Evolutionary conservation across 2,329 filamentous ascomycete genomes (phyloP).

Genomic region (Simplicillium aogashimaense): DNA sequence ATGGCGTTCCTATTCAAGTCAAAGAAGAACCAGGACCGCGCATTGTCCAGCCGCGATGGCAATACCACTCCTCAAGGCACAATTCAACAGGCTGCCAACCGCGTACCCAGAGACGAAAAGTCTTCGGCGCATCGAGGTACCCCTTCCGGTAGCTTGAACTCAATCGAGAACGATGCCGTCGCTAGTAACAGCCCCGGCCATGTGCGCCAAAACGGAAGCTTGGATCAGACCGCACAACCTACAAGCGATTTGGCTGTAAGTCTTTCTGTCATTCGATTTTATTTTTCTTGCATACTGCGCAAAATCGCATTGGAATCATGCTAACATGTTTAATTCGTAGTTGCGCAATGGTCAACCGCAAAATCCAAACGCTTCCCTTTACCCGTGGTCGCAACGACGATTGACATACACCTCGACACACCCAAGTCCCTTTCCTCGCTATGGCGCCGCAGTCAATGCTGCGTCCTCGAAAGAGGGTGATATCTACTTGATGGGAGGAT

Average conservation of each 20-base stretch:
- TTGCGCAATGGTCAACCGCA: slow-evolving; percentile 43
- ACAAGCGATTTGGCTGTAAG: slow-evolving; percentile 31
- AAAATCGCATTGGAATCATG: slow-evolving; percentile 1
- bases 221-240: slow-evolving; percentile 35
- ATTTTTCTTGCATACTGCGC: background rate
- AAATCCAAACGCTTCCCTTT: slow-evolving; percentile 68
- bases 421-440: slow-evolving; percentile 85
- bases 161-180: slow-evolving; percentile 49
- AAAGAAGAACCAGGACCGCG: slow-evolving; percentile 63
- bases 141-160: slow-evolving; percentile 70
- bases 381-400: slow-evolving; percentile 90
- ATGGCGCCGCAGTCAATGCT: slow-evolving; percentile 92
- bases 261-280: slow-evolving; percentile 6
- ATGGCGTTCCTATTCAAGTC: slow-evolving; percentile 82
- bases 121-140: slow-evolving; percentile 48
- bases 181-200: slow-evolving; percentile 49
- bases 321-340: slow-evolving; percentile 21
- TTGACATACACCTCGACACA: slow-evolving; percentile 77
- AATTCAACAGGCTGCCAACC: slow-evolving; percentile 36
- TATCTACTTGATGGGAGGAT: slow-evolving; percentile 93
- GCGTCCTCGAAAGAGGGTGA: slow-evolving; percentile 92
- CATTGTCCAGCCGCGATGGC: slow-evolving; percentile 44
- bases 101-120: slow-evolving; percentile 44
- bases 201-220: slow-evolving; percentile 40
- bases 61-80: slow-evolving; percentile 36